Evolutionary conservation across 192 early-diverging fungal species (phyloP), one percentile per base, ranked within the genome.

Genomic region (Paraglomus occultum): DNA sequence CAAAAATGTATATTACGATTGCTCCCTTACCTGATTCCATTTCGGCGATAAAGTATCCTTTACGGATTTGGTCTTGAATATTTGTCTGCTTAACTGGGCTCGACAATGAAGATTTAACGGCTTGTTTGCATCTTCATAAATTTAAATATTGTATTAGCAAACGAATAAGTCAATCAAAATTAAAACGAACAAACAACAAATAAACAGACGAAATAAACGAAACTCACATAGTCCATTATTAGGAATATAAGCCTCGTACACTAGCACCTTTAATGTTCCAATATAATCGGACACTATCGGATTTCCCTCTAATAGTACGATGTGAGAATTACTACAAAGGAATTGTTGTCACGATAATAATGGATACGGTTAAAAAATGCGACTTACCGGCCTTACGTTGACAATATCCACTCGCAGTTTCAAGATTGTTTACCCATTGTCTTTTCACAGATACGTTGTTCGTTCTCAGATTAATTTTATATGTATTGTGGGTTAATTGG

Each of bases 351-450:
- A 17, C 38, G 1, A 57, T 48, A n/a, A 40, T 8, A 66, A 10
- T 5, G 17, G 0, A 49, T 15, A 12, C 10, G 9, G 12, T 50
- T 40, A 1, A 11, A 47, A 31, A 50, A 20, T 47, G 6, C 14
- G 43, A 42, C 9, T 11, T 4, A 67, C 43, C n/a, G 5, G 23
- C 31, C 14, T 68, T 20, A 51, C 53, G 44, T 40, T 51, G 18
- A 57, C 53, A 68, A 44, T 68, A 68, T 15, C 52, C 66, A 53
- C 40, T 53, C 11, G 66, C 66, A 14, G 53, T 68, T 45, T 68
- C 66, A 14, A 68, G 51, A 46, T 68, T 51, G 47, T 68, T 68
- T 40, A 68, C 50, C 66, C 66, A 68, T 10, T 68, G 66, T 20
- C 51, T 15, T 23, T 68, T 68, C 54, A 57, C 43, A 12, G 66